Evolutionary conservation across 768 basidiomycete species (phyloP).

Genomic region (Mycena epipterygia): DNA sequence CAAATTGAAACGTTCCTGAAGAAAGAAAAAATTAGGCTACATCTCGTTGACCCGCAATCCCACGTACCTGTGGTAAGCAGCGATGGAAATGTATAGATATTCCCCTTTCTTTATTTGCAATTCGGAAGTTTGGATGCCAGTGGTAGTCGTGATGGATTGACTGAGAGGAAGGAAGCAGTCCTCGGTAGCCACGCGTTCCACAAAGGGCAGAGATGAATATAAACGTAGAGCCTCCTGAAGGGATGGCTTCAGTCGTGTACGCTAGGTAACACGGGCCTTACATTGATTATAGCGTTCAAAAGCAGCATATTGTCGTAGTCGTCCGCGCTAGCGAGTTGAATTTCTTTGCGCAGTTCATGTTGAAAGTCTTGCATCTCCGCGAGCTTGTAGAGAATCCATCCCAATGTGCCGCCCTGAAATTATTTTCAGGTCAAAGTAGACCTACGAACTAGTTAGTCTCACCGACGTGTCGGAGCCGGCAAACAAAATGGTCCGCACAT

Average conservation of each 20-base stretch:
- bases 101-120: slow-evolving; percentile 29
- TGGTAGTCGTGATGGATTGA: slow-evolving; percentile 22
- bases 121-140: slow-evolving; percentile 23
- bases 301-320: slow-evolving; percentile 10
- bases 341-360: neutral
- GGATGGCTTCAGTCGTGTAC: too few species aligned
- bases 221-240: neutral
- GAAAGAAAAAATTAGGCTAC: neutral
- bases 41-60: neutral
- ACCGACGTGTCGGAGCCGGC: slow-evolving; percentile 1
- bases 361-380: slow-evolving; percentile 4
- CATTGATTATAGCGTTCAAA: slow-evolving; percentile 14
- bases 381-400: slow-evolving; percentile 10
- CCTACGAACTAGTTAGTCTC: neutral
- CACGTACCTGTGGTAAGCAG: slow-evolving; percentile 28
- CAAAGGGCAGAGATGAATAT: neutral
- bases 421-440: neutral
- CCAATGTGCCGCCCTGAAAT: neutral
- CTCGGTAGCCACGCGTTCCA: slow-evolving; percentile 20
- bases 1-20: slow-evolving; percentile 27
- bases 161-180: slow-evolving; percentile 32
- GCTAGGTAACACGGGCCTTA: neutral
- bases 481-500: neutral
- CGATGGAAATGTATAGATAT: slow-evolving; percentile 19
- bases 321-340: neutral